phyloP scores from a whole-genome alignment of 2,329 filamentous ascomycete species.

The Periconia sp. region DNA sequence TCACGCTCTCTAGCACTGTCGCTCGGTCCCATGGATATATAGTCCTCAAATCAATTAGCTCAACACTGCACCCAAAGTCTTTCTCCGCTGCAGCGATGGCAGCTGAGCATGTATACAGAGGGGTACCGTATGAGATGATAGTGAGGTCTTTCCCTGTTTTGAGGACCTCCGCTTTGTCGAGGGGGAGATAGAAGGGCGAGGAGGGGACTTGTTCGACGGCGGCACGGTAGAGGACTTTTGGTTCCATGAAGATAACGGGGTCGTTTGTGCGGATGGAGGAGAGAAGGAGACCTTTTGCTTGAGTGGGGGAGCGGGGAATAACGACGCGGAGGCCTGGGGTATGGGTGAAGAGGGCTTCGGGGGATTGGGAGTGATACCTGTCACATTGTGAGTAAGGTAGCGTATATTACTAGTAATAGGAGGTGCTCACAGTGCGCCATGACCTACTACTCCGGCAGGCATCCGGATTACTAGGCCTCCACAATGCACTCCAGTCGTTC shows the following conservation, averaged over 20 bases:
- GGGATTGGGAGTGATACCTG: conserved; percentile 84
- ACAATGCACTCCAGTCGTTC: conserved; percentile 58
- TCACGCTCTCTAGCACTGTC: conserved; percentile 80
- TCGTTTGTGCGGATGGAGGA: conserved; percentile 79
- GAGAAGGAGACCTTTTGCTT: conserved; percentile 86
- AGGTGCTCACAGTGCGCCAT: conserved; percentile 71
- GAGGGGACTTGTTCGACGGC: conserved; percentile 90
- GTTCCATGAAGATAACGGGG: conserved; percentile 91
- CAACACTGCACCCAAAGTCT: conserved; percentile 74
- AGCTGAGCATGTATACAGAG: conserved; percentile 80
- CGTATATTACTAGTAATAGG: not conserved
- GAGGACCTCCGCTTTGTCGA: conserved; percentile 84
- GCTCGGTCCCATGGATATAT: conserved; percentile 91
- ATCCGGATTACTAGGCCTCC: conserved; percentile 87
- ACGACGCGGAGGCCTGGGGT: conserved; percentile 85
- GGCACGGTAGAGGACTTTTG: conserved; percentile 89
- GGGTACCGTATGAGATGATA: conserved; percentile 86
- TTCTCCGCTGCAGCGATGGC: conserved; percentile 80
- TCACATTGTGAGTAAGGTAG: conserved; percentile 8
- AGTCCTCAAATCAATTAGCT: conserved; percentile 86
- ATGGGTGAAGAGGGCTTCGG: conserved; percentile 87
- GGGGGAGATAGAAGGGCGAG: conserved; percentile 78
- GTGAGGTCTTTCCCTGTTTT: conserved; percentile 83
- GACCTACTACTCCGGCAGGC: conserved; percentile 88
- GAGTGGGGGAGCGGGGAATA: conserved; percentile 81